Percentiles rank a stretch among this genome's conserved stretches.
These are phyloP conservation scores for Gilbertella persicaria DNA, from an alignment of 371 early-diverging fungal genomes.

Conservation along the genomic window DNA sequence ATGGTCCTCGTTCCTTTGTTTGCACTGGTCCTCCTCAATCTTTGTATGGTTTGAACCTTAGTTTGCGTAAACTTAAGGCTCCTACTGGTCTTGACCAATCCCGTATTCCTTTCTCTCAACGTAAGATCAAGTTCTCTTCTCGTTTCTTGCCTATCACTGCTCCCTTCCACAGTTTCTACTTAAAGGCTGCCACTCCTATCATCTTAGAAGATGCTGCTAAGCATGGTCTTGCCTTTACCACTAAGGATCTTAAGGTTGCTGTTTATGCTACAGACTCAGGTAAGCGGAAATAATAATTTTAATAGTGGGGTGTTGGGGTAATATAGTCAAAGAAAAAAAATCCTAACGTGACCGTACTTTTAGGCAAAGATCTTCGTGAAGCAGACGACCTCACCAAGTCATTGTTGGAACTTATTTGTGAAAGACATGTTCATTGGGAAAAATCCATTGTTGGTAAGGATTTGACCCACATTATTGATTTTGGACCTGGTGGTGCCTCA, in stretches of 20 bases:
- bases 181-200: conserved; percentile 63
- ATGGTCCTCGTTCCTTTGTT: conserved; percentile 85
- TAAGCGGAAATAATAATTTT: conserved; percentile 15
- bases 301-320: conserved; percentile 51
- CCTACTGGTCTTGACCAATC: conserved; percentile 82
- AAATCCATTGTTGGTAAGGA: conserved; percentile 70
- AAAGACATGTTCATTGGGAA: conserved; percentile 88
- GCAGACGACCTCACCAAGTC: conserved; percentile 61
- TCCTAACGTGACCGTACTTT: conserved; percentile 9
- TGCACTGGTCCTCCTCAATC: conserved; percentile 89
- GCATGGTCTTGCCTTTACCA: conserved; percentile 59
- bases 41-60: conserved; percentile 86
- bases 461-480: conserved; percentile 91
- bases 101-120: conserved; percentile 82
- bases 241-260: conserved; percentile 66
- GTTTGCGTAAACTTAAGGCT: conserved; percentile 87
- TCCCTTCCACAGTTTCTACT: conserved; percentile 86
- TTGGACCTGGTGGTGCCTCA: conserved; percentile 91
- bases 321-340: conserved; percentile 5
- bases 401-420: conserved; percentile 82
- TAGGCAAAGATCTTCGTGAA: conserved; percentile 69
- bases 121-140: conserved; percentile 84
- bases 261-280: conserved; percentile 82
- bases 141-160: conserved; percentile 88
- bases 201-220: conserved; percentile 68